phyloP scores from a whole-genome alignment of 192 early-diverging fungal species.

The Glomus cerebriforme region DNA sequence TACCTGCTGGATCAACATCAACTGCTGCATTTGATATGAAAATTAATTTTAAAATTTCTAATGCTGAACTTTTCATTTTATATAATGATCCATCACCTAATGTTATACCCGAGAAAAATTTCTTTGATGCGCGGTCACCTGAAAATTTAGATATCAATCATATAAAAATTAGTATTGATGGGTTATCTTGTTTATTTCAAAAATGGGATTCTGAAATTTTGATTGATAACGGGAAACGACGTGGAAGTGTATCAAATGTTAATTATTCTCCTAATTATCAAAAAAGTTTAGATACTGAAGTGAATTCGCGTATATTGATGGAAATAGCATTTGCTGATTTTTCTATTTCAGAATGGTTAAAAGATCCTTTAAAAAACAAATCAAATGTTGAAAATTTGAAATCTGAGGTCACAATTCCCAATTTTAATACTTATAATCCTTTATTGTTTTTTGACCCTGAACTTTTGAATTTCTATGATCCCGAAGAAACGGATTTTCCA shows the following conservation, averaged over 20 bases:
- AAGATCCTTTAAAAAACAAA: not conserved
- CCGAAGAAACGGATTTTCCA: slow-evolving; percentile 17
- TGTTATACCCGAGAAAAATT: slow-evolving; percentile 35
- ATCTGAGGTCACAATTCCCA: not conserved
- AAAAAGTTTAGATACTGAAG: slow-evolving; percentile 30
- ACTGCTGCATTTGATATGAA: slow-evolving; percentile 34
- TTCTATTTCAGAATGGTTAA: slow-evolving; percentile 16
- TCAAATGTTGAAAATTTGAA: not conserved
- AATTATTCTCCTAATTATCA: slow-evolving; percentile 31
- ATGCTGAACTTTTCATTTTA: slow-evolving; percentile 45
- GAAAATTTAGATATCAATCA: slow-evolving; percentile 39
- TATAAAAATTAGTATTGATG: slow-evolving; percentile 43
- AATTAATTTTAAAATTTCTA: slow-evolving; percentile 39
- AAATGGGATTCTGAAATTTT: slow-evolving; percentile 32
- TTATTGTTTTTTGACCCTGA: slow-evolving; percentile 17
- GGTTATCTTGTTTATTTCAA: slow-evolving; percentile 38
- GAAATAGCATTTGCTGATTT: slow-evolving; percentile 12
- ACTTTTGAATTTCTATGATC: not conserved
- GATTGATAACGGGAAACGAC: not conserved
- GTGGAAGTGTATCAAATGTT: not conserved
- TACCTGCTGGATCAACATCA: not conserved
- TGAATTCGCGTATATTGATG: not conserved
- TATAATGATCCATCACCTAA: slow-evolving; percentile 36
- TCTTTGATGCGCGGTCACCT: slow-evolving; percentile 36
- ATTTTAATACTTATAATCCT: slow-evolving; percentile 8